Evolutionary conservation across 169 alveolate species (phyloP).

Genomic region (Plasmodium cynomolgi): DNA sequence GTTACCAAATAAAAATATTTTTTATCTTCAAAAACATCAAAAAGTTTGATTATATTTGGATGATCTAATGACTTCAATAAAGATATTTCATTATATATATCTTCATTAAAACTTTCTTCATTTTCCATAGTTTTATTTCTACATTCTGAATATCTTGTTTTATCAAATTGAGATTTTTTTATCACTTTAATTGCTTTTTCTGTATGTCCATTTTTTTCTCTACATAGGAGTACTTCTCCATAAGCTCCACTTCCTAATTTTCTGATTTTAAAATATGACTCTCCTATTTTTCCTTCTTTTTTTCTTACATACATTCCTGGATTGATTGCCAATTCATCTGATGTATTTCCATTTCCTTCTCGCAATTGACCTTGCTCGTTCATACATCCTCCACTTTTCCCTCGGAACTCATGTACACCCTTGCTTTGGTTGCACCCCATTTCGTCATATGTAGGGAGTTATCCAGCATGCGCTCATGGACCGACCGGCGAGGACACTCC

Average conservation of each 20-base stretch:
- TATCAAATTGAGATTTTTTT: conserved; percentile 78
- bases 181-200: conserved; percentile 91
- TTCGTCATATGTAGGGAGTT: not conserved
- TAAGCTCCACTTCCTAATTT: conserved; percentile 95
- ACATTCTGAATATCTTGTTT: conserved; percentile 8
- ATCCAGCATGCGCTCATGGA: too few species aligned
- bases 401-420: conserved; percentile 9
- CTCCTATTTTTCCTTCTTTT: conserved; percentile 83
- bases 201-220: conserved; percentile 82
- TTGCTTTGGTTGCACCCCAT: conserved; percentile 65
- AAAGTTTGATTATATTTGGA: conserved; percentile 95
- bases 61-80: conserved; percentile 92
- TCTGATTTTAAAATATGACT: conserved; percentile 84
- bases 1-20: conserved; percentile 90
- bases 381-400: not conserved
- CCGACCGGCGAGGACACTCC: not conserved
- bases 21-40: conserved; percentile 92
- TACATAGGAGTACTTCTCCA: conserved; percentile 90
- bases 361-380: not conserved
- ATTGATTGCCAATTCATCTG: conserved; percentile 41
- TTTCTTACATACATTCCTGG: conserved; percentile 78
- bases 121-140: not conserved
- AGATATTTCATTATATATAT: conserved; percentile 88
- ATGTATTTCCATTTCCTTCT: not conserved
- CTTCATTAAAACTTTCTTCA: conserved; percentile 63